Conservation (phyloP, 2,329 filamentous ascomycete species). For the Aspergillus novofumigatus region DNA sequence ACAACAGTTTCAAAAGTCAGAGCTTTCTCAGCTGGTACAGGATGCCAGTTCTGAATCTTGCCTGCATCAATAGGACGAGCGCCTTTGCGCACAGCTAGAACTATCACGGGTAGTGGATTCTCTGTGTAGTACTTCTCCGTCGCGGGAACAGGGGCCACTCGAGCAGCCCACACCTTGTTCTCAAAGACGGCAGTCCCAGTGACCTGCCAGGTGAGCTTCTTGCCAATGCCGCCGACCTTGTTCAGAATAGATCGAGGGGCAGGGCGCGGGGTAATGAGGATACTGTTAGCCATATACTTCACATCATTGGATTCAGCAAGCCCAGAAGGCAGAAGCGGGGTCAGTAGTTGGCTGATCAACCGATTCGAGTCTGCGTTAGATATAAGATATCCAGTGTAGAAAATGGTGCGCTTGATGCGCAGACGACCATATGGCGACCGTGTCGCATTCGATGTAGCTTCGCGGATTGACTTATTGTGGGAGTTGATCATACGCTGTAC, state of each 20-base stretch:
- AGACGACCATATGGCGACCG: conserved; percentile 50
- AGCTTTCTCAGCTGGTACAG: conserved; percentile 64
- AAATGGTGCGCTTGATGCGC: conserved; percentile 78
- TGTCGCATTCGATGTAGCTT: conserved; percentile 29
- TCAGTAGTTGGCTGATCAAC: conserved; percentile 58
- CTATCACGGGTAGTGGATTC: conserved; percentile 71
- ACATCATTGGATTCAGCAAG: conserved; percentile 64
- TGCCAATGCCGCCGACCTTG: conserved; percentile 82
- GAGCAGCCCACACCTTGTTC: conserved; percentile 81
- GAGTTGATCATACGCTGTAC: conserved; percentile 85
- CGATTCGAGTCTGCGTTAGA: conserved; percentile 65
- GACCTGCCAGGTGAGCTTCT: conserved; percentile 79
- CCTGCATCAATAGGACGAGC: conserved; percentile 74
- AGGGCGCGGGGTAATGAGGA: conserved; percentile 79
- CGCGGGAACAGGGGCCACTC: conserved; percentile 67
- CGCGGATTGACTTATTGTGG: conserved; percentile 59
- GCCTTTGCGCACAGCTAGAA: conserved; percentile 73
- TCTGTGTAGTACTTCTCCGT: conserved; percentile 71
- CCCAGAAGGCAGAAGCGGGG: conserved; percentile 58
- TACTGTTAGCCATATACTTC: conserved; percentile 80
- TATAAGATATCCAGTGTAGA: conserved; percentile 91
- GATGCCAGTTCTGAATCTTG: conserved; percentile 79
- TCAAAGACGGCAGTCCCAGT: conserved; percentile 71
- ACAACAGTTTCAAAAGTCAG: conserved; percentile 79
- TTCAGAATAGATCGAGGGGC: conserved; percentile 68